Conservation (phyloP, 169 alveolate genomes). For the Eimeria acervulina region DNA sequence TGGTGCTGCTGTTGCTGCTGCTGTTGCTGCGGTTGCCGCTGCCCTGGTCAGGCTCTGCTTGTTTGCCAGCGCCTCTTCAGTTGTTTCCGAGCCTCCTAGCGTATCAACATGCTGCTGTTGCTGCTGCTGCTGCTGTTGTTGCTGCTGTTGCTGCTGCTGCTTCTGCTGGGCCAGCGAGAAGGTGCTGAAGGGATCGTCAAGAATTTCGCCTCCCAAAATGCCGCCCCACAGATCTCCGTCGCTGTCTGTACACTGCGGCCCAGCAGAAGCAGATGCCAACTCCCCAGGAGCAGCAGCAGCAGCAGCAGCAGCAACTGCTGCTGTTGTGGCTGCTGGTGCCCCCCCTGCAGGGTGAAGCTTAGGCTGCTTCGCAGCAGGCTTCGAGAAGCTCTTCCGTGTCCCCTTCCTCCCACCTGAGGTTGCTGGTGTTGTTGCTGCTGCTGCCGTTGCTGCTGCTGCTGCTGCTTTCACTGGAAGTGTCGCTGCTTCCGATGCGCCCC, state of each 20-base stretch:
- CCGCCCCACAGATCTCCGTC: neutral
- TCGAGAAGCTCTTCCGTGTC: neutral
- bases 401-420: neutral
- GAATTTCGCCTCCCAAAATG: constrained; percentile 34
- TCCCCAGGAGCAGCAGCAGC: constrained; percentile 19
- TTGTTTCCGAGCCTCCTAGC: neutral
- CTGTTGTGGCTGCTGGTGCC: neutral
- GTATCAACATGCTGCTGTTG: neutral
- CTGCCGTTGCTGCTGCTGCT: constrained; percentile 11
- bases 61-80: neutral
- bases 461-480: neutral
- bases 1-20: constrained; percentile 5
- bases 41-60: neutral
- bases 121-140: constrained; percentile 10
- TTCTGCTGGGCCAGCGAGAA: constrained; percentile 2
- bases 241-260: neutral
- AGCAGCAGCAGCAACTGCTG: neutral
- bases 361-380: neutral
- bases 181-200: constrained; percentile 24
- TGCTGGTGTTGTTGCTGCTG: constrained; percentile 24
- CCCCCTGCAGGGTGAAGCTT: neutral
- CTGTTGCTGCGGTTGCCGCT: neutral
- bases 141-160: constrained; percentile 31
- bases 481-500: constrained; percentile 6
- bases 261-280: neutral